These are phyloP conservation scores for Piedraia hortae DNA, from an alignment of 2,329 filamentous ascomycete species.

Conservation along the genomic window DNA sequence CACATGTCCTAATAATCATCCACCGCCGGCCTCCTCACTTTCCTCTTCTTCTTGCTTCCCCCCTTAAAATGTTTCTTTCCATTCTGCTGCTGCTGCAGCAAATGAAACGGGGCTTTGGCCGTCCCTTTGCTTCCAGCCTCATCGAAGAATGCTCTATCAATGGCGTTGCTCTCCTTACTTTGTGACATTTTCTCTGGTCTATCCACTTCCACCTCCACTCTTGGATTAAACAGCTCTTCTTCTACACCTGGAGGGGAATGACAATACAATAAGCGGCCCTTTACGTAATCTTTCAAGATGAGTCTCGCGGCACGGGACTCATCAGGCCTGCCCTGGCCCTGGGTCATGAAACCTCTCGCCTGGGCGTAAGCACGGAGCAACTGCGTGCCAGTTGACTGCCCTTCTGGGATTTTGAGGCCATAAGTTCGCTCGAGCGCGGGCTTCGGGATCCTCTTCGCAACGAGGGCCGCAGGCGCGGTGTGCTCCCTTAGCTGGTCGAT, in stretches of 20 bases:
- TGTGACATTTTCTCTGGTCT: too few relatives aligned
- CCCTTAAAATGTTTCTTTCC: slow-evolving; percentile 91
- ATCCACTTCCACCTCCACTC: too few relatives aligned
- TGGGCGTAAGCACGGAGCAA: slow-evolving; percentile 62
- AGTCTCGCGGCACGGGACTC: slow-evolving; percentile 75
- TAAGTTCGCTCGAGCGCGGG: slow-evolving; percentile 78
- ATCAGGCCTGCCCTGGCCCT: slow-evolving; percentile 63
- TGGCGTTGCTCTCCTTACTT: too few relatives aligned
- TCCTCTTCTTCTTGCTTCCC: slow-evolving; percentile 22
- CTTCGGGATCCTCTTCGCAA: slow-evolving; percentile 65
- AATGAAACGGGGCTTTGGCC: slow-evolving; percentile 56
- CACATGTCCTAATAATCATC: too few relatives aligned
- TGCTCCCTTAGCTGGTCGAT: slow-evolving; percentile 92
- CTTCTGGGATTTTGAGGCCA: slow-evolving; percentile 75
- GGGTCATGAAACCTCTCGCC: slow-evolving; percentile 72
- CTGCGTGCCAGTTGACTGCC: slow-evolving; percentile 59
- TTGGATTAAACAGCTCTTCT: too few relatives aligned
- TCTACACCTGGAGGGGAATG: slow-evolving; percentile 67
- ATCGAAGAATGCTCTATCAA: slow-evolving; percentile 81
- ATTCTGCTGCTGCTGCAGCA: slow-evolving; percentile 60
- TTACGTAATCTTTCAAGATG: slow-evolving; percentile 91
- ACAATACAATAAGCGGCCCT: slow-evolving; percentile 77
- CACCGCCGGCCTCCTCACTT: slow-evolving; percentile 1
- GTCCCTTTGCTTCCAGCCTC: slow-evolving; percentile 32
- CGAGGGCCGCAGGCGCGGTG: slow-evolving; percentile 58